phyloP scores from a whole-genome alignment of 768 basidiomycete species.

The Auricularia sp. region DNA sequence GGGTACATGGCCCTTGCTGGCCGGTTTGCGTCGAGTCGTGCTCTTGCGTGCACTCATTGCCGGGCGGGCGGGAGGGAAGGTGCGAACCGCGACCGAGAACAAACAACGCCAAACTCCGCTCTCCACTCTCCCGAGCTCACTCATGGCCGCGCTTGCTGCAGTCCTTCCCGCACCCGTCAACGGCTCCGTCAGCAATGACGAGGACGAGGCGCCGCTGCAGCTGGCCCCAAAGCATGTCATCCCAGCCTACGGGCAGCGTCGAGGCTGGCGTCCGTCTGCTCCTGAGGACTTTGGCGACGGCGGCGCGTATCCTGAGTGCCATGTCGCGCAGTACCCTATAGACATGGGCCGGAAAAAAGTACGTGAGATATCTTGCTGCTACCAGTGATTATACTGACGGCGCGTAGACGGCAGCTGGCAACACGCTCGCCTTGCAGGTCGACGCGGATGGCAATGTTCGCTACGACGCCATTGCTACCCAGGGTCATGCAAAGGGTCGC shows the following conservation, averaged over 20 bases:
- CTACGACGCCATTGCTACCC: conserved; percentile 93
- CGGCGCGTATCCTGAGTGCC: conserved; percentile 89
- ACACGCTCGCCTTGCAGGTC: conserved; percentile 93
- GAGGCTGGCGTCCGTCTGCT: conserved; percentile 76
- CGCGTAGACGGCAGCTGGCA: conserved; percentile 73
- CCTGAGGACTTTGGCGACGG: conserved; percentile 84
- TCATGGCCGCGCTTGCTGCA: not conserved
- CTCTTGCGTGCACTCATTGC: conserved; percentile 1
- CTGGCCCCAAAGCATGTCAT: conserved; percentile 30
- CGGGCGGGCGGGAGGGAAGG: not conserved
- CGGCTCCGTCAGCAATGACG: conserved; percentile 47
- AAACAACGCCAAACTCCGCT: not conserved
- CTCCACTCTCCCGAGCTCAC: not conserved
- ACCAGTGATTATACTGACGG: conserved; percentile 1
- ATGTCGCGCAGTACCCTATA: conserved; percentile 93
- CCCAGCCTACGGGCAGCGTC: conserved; percentile 80
- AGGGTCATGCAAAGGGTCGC: conserved; percentile 83
- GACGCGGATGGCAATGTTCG: conserved; percentile 94
- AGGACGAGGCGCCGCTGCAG: conserved; percentile 51
- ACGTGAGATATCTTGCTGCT: conserved; percentile 14
- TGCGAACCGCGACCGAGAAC: not conserved
- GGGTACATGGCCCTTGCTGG: conserved; percentile 1
- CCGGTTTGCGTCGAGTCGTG: not conserved
- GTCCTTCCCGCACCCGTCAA: not conserved
- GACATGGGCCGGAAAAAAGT: conserved; percentile 96